Conservation (phyloP, 2,329 filamentous ascomycete genomes). For the Ophiostoma sp. region DNA sequence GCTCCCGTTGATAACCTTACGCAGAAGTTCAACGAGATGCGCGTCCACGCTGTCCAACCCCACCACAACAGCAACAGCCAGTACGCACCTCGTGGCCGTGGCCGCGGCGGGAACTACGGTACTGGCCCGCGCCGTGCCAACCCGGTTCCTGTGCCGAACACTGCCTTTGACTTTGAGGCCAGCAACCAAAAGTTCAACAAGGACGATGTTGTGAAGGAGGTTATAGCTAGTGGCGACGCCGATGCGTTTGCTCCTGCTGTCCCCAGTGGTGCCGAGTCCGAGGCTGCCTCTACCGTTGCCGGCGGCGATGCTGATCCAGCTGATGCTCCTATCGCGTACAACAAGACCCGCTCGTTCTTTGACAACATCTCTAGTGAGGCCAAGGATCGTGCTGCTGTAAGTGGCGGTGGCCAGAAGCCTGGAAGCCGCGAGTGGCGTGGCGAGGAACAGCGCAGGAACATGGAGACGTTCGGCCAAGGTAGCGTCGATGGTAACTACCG, state of each 20-base stretch:
- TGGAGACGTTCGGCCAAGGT: conserved; percentile 96
- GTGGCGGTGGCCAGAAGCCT: conserved; percentile 55
- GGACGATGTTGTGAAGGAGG: conserved; percentile 81
- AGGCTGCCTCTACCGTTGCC: background rate
- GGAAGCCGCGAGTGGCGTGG: conserved; percentile 21
- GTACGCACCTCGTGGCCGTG: conserved; percentile 38
- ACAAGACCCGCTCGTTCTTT: conserved; percentile 88
- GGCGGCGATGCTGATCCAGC: conserved; percentile 15
- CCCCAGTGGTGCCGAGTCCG: conserved; percentile 28
- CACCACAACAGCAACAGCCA: conserved; percentile 13
- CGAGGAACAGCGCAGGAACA: conserved; percentile 31
- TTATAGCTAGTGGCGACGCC: conserved; percentile 51
- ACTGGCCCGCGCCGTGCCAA: conserved; percentile 43
- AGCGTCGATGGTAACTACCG: conserved; percentile 81
- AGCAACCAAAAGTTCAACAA: conserved; percentile 87
- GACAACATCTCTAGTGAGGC: conserved; percentile 96
- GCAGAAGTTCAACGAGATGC: conserved; percentile 72
- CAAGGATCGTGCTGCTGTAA: conserved; percentile 76
- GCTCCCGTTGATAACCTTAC: conserved; percentile 61
- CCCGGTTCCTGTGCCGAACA: conserved; percentile 82
- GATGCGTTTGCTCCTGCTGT: conserved; percentile 33
- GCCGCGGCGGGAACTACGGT: conserved; percentile 37
- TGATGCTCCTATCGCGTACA: conserved; percentile 58
- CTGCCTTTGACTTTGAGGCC: conserved; percentile 87
- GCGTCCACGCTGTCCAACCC: conserved; percentile 47